A percentile compares a stretch with the other conserved stretches of the same genome.
phyloP scores from a whole-genome alignment of 2,329 filamentous ascomycete species.

The Penicillium sp. region DNA sequence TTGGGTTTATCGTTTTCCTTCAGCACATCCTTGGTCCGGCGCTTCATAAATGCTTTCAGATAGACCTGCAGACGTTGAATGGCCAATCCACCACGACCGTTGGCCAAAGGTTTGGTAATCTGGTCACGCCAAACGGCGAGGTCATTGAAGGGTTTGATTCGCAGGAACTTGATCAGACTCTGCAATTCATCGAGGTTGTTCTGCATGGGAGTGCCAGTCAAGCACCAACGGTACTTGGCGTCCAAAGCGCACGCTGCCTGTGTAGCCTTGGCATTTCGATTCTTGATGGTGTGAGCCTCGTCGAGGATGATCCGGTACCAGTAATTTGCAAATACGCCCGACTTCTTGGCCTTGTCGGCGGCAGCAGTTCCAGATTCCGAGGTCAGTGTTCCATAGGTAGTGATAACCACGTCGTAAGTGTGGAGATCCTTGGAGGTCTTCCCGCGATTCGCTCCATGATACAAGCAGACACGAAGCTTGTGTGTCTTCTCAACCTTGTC shows the following conservation, averaged over 20 bases:
- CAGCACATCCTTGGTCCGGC: constrained; percentile 95
- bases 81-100: constrained; percentile 83
- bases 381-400: constrained; percentile 92
- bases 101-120: constrained; percentile 87
- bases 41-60: constrained; percentile 94
- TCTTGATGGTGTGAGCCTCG: constrained; percentile 98
- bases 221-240: constrained; percentile 90
- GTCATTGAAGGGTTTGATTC: constrained; percentile 88
- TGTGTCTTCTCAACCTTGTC: constrained; percentile 73
- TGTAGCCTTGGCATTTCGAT: constrained; percentile 92
- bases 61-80: constrained; percentile 83
- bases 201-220: constrained; percentile 96
- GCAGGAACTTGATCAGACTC: constrained; percentile 86
- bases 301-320: constrained; percentile 97
- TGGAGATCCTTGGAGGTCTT: constrained; percentile 76
- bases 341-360: constrained; percentile 66
- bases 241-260: constrained; percentile 85
- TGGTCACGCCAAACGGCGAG: constrained; percentile 85
- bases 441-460: constrained; percentile 84
- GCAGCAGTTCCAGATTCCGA: constrained; percentile 72
- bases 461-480: constrained; percentile 77
- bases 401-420: constrained; percentile 91
- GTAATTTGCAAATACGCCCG: constrained; percentile 84
- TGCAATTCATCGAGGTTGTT: constrained; percentile 98
- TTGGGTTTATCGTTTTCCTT: constrained; percentile 82